Evolutionary conservation across 805 yeast genomes (phyloP).

Genomic region (Tetrapisispora fleetii): DNA sequence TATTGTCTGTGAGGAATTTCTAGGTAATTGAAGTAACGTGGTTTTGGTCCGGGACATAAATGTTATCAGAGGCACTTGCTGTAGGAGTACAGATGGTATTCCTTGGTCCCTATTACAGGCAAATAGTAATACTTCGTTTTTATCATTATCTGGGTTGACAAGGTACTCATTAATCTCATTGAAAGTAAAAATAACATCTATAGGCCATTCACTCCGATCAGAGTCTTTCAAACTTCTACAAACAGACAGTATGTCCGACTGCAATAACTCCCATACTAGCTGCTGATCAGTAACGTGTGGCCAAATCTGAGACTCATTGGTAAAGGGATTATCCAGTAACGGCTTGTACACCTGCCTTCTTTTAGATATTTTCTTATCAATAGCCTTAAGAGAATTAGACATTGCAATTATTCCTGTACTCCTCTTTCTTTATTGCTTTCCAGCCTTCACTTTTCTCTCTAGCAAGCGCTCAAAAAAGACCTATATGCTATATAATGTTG

Average conservation of each 20-base stretch:
- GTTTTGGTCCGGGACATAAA: conserved; percentile 32
- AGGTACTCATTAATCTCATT: conserved; percentile 43
- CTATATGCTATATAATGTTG: no score
- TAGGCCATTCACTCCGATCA: conserved; percentile 12
- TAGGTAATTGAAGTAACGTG: conserved; percentile 53
- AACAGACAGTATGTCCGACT: conserved; percentile 29
- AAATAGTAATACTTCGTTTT: conserved; percentile 31
- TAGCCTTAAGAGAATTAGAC: conserved; percentile 35
- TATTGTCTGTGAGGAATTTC: conserved; percentile 23
- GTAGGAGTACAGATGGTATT: conserved; percentile 39
- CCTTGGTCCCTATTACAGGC: conserved; percentile 49
- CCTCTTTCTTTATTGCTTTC: not conserved
- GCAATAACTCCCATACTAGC: conserved; percentile 31
- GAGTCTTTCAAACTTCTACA: conserved; percentile 21
- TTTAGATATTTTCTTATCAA: conserved; percentile 34
- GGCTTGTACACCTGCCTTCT: conserved; percentile 55
- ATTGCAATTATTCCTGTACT: not conserved
- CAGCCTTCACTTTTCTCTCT: not conserved
- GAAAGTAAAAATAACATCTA: conserved; percentile 27
- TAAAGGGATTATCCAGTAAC: conserved; percentile 52
- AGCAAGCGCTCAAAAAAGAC: no score
- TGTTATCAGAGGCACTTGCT: conserved; percentile 49
- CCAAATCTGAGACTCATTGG: conserved; percentile 38
- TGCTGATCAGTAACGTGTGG: conserved; percentile 32
- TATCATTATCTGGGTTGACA: conserved; percentile 33